Percentiles rank a stretch among this genome's conserved stretches.
phyloP scores from a whole-genome alignment of 2,329 filamentous ascomycete species.

The Trichoderma sp. region DNA sequence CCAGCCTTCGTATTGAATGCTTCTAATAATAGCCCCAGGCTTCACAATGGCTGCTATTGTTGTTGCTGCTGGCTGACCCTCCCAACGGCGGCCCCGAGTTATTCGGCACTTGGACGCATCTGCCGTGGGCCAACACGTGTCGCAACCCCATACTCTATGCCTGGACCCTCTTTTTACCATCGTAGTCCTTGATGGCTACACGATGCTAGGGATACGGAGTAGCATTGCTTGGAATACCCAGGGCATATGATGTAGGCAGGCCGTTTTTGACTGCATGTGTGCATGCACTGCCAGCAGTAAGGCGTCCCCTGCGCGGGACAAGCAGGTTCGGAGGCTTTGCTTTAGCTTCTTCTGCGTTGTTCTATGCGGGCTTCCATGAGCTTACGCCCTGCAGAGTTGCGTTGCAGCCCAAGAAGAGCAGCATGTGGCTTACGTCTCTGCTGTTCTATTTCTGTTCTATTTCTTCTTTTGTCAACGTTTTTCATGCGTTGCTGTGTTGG shows the following conservation, averaged over 20 bases:
- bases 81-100: neutral
- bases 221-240: neutral
- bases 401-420: conserved; percentile 6
- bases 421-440: neutral
- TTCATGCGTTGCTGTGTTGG: conserved; percentile 22
- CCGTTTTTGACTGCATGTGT: neutral
- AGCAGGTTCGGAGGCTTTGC: conserved; percentile 1
- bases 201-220: neutral
- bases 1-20: neutral
- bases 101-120: conserved; percentile 16
- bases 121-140: conserved; percentile 2
- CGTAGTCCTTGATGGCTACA: neutral
- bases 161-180: neutral
- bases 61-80: neutral
- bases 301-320: neutral
- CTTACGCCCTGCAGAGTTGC: neutral
- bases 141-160: neutral
- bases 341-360: conserved; percentile 11
- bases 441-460: neutral
- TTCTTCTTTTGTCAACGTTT: neutral
- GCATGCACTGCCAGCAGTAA: conserved; percentile 2
- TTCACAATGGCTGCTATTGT: neutral
- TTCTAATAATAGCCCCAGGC: conserved; percentile 2
- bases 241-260: neutral
- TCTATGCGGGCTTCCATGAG: conserved; percentile 19